Evolutionary conservation across 352 stramenopile species (phyloP).

Genomic region (Phytophthora hybrid): DNA sequence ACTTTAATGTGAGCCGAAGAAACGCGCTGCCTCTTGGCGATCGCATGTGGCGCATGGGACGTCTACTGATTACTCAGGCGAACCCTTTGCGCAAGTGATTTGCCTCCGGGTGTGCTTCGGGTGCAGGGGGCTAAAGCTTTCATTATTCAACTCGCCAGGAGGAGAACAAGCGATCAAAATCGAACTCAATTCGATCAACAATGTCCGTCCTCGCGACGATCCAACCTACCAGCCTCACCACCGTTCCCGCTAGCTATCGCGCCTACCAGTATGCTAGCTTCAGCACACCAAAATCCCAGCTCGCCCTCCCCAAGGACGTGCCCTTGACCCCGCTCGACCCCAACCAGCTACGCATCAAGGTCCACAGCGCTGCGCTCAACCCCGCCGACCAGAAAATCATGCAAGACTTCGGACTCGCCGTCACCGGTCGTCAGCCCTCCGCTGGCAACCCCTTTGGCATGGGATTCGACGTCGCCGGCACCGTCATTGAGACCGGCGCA

Average conservation of each 20-base stretch:
- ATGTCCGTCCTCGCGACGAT: conserved; percentile 17
- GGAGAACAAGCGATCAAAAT: background rate
- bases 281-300: conserved; percentile 17
- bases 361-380: conserved; percentile 70
- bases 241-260: conserved; percentile 12
- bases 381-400: conserved; percentile 73
- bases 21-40: conserved; percentile 13
- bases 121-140: background rate
- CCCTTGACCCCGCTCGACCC: conserved; percentile 19
- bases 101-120: background rate
- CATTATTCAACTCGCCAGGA: conserved; percentile 2
- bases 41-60: background rate
- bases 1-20: conserved; percentile 22
- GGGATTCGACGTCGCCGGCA: conserved; percentile 74
- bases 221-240: background rate
- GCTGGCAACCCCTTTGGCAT: conserved; percentile 48
- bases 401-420: conserved; percentile 41
- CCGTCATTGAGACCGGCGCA: conserved; percentile 60
- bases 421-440: conserved; percentile 42
- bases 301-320: conserved; percentile 30
- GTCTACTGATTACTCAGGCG: conserved; percentile 18
- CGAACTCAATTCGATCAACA: background rate
- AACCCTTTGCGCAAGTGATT: conserved; percentile 1
- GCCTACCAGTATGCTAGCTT: conserved; percentile 37
- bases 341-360: conserved; percentile 64